Evolutionary conservation across 805 yeast species (phyloP), one percentile per base, ranked within the genome.

Genomic region (Kodamaea sagamina): DNA sequence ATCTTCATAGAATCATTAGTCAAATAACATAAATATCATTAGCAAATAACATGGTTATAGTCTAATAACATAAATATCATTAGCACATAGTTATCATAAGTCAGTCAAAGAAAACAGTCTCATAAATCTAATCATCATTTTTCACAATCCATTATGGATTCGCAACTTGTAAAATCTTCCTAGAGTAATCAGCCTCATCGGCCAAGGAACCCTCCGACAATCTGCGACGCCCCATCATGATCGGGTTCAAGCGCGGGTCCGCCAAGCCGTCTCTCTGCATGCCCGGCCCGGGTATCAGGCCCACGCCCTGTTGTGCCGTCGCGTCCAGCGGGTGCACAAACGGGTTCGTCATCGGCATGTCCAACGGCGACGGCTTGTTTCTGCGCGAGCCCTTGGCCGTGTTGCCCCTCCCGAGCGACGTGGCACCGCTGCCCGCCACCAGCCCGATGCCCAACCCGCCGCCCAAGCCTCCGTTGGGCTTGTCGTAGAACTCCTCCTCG

Each of bases 141-240:
- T 8, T 17, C 32, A 27, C 15, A 12, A 17, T 29, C 7, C n/a
- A 29, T 36, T 32, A 36, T 10, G 97, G 96, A 57, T 90, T 90
- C 25, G 95, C 90, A 9, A 90, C 95, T 47, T 89, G 83, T 36
- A 90, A 71, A 13, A 87, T 81, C 67, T 88, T 88, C 58, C 89
- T 73, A 39, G 86, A 75, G 64, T 84, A 86, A 61, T 87, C 93
- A 3, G 87, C 80, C 48, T 86, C 95, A 61, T 89, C 95, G 8
- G 95, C 90, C 42, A 90, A 70, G 2, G 92, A 82, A 4, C 96
- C 96, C 55, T 86, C 92, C 54, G 89, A 81, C 48, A 87, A 73
- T 50, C 96, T 72, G 57, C 95, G 80, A 58, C 90, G 79, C 28
- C 95, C 96, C 62, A 86, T 68, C 84, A 86, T 81, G 34, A 79